These are phyloP conservation scores for Anthracocystis setariae DNA, from an alignment of 1,284 basidiomycete species.

Conservation along the genomic window DNA sequence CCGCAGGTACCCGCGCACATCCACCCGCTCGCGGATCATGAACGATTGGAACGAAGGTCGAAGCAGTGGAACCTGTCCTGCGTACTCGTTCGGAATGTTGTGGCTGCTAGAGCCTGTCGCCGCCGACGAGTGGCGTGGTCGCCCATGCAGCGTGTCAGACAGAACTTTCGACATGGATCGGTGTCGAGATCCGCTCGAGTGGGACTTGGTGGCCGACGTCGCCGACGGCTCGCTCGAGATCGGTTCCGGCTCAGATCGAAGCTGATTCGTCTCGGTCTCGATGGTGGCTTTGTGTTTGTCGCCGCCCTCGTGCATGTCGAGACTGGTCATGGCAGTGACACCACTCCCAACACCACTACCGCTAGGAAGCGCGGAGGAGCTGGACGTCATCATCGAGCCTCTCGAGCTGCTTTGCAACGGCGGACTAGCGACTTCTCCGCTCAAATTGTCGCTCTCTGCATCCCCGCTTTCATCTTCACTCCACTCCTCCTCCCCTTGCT, in stretches of 20 bases:
- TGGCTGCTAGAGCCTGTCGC: constrained; percentile 4
- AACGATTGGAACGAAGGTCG: constrained; percentile 63
- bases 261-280: no score
- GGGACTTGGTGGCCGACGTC: neutral
- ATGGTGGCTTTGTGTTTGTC: no score
- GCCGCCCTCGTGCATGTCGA: neutral
- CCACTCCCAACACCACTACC: neutral
- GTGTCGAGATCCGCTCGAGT: constrained; percentile 5
- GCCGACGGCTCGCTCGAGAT: neutral
- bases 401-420: constrained; percentile 18
- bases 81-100: constrained; percentile 56
- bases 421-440: constrained; percentile 27
- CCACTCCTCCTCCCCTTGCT: constrained; percentile 5
- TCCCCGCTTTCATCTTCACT: constrained; percentile 7
- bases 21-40: constrained; percentile 89
- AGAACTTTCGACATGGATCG: constrained; percentile 33
- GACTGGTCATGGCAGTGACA: constrained; percentile 1
- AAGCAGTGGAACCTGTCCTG: constrained; percentile 62
- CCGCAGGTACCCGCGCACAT: constrained; percentile 79
- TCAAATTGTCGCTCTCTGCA: constrained; percentile 29
- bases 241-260: no score
- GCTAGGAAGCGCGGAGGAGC: constrained; percentile 4
- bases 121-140: neutral
- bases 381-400: constrained; percentile 8
- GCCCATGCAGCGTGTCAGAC: constrained; percentile 24